Evolutionary conservation across 2,329 filamentous ascomycete genomes (phyloP), one percentile per base, ranked within the genome.

Genomic region (Hyphodiscus sp.): DNA sequence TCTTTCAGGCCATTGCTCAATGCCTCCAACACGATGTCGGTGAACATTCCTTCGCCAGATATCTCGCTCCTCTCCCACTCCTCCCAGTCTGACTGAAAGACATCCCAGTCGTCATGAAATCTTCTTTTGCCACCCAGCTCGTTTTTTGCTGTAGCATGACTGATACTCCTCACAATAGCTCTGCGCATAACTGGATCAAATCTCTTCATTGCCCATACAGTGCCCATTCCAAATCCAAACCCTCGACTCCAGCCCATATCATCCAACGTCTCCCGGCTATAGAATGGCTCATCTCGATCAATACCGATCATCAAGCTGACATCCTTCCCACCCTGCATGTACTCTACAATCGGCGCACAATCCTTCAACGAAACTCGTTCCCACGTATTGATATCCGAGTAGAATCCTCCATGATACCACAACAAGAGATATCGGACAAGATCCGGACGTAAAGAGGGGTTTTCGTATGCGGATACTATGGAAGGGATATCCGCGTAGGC

Each of bases 221-320:
- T 50, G 48, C 44, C 47, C 20, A 56, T 55, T 3, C 52, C 53
- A 38, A 63, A 60, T 20, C 58, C 52, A 45, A 61, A 58, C 4
- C 45, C 55, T 26, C 61, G 48, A 13, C 44, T 45, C 60, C 60
- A 62, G 5, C 54, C 48, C 57, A 57, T 61, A 7, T 48, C 29
- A 38, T 50, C 30, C 26, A 57, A 20, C 1, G 54, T 52, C 18
- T 47, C 41, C 4, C 47, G 13, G n/a, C 51, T 55, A 43, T 60
- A 44, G 43, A 59, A 63, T n/a, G 61, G 60, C 50, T 62, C 61
- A 44, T 63, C 60, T 16, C 54, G 50, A 20, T 60, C 59, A 2
- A 63, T 49, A 1, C 61, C 60, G 6, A 63, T n/a, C 49, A 62
- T 56, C 20, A 63, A 33, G 45, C 61, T 60, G n/a, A 62, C 45